Base-by-base conservation (phyloP, 2,329 filamentous ascomycete species). In the Blumeria graminis region DNA sequence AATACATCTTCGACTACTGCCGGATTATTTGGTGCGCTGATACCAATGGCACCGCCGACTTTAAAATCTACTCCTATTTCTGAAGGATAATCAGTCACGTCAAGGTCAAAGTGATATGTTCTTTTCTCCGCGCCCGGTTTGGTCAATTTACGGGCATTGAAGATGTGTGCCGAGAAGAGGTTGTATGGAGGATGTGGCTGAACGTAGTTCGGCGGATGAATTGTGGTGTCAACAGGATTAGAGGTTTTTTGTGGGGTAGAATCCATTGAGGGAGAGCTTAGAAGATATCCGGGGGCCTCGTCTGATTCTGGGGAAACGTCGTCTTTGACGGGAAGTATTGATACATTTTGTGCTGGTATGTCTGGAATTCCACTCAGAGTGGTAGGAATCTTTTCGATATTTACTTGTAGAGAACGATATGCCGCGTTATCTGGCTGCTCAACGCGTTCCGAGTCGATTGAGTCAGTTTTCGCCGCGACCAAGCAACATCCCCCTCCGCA, bases 71-170 rank as follows among this genome's bases (percentile, higher is more conserved):
- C 80, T 54, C 77, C 75, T 56, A 85, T 84, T 70, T 93, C 87
- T 18, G 80, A 77, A 0, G 92, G 88, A 64, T 98, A 98, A 67
- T 94, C 84, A 53, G 90, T 95, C 54, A 98, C 84, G 64, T 98
- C 92, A 48, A 98, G 79, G 64, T 96, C 92, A 64, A 96, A 96
- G 69, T 98, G 92, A 68, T 90, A 94, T 0, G 92, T 98, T 59
- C 90, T 78, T 77, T 98, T 98, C 73, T 94, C 87, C 5, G 92
- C 92, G 22, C 90, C 90, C 28, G 78, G 74, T 66, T 80, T 84
- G 11, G 92, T 98, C 66, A 98, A 72, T 69, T 94, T 88, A 57
- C 92, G 82, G 1, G 87, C 79, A 63, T 81, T 81, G 69, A 87
- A 83, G 51, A 98, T 78, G 60, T 81, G 86, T n/a, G 90, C 89